A percentile compares a stretch with the other conserved stretches of the same genome.
phyloP scores from a whole-genome alignment of 768 basidiomycete species.

The Auricularia sp. region DNA sequence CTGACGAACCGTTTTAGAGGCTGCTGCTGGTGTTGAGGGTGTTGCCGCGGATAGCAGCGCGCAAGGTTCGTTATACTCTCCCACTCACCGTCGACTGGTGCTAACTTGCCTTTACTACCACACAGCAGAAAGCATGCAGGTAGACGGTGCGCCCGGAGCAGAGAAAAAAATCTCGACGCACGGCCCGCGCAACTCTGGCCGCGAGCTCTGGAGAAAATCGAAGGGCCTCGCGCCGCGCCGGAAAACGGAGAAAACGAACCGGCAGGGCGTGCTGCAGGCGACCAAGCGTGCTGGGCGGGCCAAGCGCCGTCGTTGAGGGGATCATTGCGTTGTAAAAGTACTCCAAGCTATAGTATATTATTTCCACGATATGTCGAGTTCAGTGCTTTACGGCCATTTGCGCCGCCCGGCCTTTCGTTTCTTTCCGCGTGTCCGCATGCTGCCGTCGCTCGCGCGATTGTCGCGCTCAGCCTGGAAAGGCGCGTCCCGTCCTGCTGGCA shows the following conservation, averaged over 20 bases:
- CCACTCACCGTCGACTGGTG: too few relatives aligned
- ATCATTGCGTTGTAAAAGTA: not conserved
- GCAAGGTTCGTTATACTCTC: not conserved
- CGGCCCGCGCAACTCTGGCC: conserved; percentile 62
- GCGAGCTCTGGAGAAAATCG: conserved; percentile 73
- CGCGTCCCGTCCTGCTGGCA: conserved; percentile 7
- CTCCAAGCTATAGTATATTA: not conserved
- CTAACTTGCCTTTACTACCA: too few relatives aligned
- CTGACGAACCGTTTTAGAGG: not conserved
- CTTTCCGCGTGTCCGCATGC: not conserved
- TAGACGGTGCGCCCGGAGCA: conserved; percentile 32
- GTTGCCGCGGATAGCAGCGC: not conserved
- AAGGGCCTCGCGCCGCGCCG: conserved; percentile 58
- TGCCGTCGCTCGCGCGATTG: not conserved
- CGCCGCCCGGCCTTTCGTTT: not conserved
- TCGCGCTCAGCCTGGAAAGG: conserved; percentile 34
- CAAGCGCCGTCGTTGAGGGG: conserved; percentile 51
- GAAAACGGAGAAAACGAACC: conserved; percentile 44
- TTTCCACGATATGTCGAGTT: too few relatives aligned
- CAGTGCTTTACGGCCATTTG: not conserved
- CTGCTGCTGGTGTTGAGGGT: not conserved
- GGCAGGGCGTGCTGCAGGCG: conserved; percentile 52
- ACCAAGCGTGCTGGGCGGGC: conserved; percentile 60
- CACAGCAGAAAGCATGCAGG: conserved; percentile 38
- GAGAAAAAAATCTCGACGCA: conserved; percentile 60